Base-by-base conservation (phyloP, 768 basidiomycete genomes). In the Hortiboletus campestris region DNA sequence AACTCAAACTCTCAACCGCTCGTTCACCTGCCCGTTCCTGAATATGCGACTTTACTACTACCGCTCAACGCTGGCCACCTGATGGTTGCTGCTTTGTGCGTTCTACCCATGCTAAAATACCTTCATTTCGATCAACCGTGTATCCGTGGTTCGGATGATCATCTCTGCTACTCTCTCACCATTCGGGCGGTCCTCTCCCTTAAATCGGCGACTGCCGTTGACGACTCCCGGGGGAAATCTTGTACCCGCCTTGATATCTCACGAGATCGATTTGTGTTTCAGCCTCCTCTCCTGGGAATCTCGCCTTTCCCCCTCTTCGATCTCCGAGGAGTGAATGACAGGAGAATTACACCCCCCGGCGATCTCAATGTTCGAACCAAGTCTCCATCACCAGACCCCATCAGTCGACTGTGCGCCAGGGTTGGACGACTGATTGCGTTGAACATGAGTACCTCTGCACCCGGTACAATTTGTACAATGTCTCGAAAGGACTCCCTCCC, bases 261-360 rank as follows among this genome's bases (percentile, higher is more conserved):
- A 67, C 60, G 55, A 52, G 49, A 48, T 49, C 44, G 43, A 58
- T 61, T 46, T 43, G 56, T 62, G 63, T 57, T 51, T 57, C 54
- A 54, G n/a, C 39, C 45, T 39, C 32, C 62, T 39, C 43, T 57
- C 42, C 51, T 55, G 55, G 62, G 52, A 60, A 57, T 51, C 36
- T 42, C 36, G 14, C 28, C 25, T 6, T 32, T 46, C 36, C 48
- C n/a, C 44, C 31, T 49, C 58, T 49, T 59, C 39, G 56, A 69
- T 62, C 62, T 67, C 67, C 67, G 67, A 67, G 67, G 67, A 67
- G 55, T 58, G 57, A 16, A 43, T 57, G 55, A 50, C 46, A 50
- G 59, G 42, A 55, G 56, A 51, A 25, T 31, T 19, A 16, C 25
- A 25, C 25, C 49, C 40, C 46, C 50, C 40, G 56, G 54, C 46